Evolutionary conservation across 2,329 filamentous ascomycete species (phyloP), one percentile per base, ranked within the genome.

Genomic region (Monilinia fructigena): DNA sequence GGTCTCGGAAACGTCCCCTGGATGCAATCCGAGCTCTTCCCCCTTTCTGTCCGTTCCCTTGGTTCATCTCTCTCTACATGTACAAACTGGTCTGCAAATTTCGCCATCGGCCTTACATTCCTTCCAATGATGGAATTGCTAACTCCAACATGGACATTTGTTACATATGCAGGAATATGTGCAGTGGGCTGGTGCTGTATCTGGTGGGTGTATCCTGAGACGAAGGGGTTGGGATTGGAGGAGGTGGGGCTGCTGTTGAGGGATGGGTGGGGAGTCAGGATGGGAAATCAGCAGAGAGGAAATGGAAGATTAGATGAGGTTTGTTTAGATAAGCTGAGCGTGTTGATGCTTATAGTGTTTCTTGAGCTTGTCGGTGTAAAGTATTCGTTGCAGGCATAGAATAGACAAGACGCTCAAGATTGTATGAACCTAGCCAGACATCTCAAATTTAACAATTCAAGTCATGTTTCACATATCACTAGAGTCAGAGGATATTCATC

Each of bases 21-120:
- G 94, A 94, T 97, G 83, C 93, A 97, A 79, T 92, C 89, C 72
- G 94, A 98, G 79, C 84, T 97, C 42, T 97, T 97, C 75, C 90
- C 93, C 0, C 81, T 93, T 58, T 83, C 83, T 40, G 90, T 93
- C 55, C 86, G 91, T 59, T 88, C 88, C 5, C 78, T 92, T 1
- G 91, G 91, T 38, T 91, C 88, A 67, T 88, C 88, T 0, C 77
- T 92, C 6, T 85, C 89, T 1, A 94, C 93, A 10, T 89, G 88
- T 6, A 96, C 91, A 8, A 97, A 90, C 74, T 98, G 94, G 94
- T 85, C 84, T 4, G 88, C 89, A 31, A 98, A 98, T 76, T 95
- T 96, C 68, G 77, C 95, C 23, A 83, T 97, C 1, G 93, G 93
- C 0, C 79, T 96, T 68, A 95, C 92, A 0, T 98, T 98, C 74